These are phyloP conservation scores for Didymella glomerata DNA, from an alignment of 2,329 filamentous ascomycete species.

Conservation along the genomic window DNA sequence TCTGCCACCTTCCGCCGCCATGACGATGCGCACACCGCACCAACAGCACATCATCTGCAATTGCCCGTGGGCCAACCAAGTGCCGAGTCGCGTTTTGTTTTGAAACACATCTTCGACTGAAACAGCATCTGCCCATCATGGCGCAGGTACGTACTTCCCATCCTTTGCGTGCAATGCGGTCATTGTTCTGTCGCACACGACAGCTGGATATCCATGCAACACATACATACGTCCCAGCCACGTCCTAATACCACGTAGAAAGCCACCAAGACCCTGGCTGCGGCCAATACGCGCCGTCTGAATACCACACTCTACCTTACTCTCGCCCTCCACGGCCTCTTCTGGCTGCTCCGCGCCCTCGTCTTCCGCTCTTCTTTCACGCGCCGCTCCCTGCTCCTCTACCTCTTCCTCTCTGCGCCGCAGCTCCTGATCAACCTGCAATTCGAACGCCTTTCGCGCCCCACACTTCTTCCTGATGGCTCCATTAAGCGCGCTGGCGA, in stretches of 20 bases:
- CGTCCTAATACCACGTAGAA: constrained; percentile 48
- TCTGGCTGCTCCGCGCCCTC: constrained; percentile 74
- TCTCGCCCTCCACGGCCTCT: constrained; percentile 74
- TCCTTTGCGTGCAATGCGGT: constrained; percentile 1
- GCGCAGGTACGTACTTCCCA: constrained; percentile 31
- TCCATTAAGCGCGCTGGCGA: constrained; percentile 82
- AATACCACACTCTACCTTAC: constrained; percentile 84
- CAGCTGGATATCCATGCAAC: constrained; percentile 3
- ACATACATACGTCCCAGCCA: background rate
- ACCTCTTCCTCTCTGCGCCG: constrained; percentile 76
- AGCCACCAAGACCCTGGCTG: constrained; percentile 70
- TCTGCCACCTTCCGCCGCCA: constrained; percentile 13
- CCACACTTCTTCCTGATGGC: constrained; percentile 68
- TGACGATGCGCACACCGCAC: constrained; percentile 23
- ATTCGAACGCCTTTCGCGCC: constrained; percentile 84
- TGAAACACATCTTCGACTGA: background rate
- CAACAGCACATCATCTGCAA: constrained; percentile 11
- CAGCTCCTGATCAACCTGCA: constrained; percentile 82
- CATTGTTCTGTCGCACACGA: constrained; percentile 3
- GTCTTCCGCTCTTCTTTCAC: constrained; percentile 69
- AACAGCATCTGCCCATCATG: constrained; percentile 26
- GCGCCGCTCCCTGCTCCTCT: constrained; percentile 65
- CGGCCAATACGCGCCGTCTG: constrained; percentile 78
- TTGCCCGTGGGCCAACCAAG: constrained; percentile 6
- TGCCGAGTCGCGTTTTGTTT: background rate